phyloP scores from a whole-genome alignment of 345 rosid species.

The Rhodamnia rubescens region DNA sequence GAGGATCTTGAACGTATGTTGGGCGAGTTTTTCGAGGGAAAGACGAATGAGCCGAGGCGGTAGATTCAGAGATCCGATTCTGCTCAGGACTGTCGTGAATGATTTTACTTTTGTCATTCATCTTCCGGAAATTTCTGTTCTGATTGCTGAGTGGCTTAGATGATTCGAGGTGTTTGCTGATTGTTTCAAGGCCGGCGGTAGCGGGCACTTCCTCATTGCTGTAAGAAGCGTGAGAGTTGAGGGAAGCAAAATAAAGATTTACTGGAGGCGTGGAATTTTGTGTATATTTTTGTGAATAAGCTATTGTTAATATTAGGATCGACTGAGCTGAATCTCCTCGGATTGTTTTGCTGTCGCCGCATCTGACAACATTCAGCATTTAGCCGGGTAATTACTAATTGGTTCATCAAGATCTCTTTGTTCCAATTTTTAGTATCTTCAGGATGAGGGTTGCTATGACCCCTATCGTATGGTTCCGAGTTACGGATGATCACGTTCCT shows the following conservation, averaged over 20 bases:
- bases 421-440: not conserved
- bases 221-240: not conserved
- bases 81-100: not conserved
- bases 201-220: not conserved
- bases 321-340: not conserved
- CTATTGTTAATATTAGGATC: not conserved
- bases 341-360: not conserved
- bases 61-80: constrained; percentile 7
- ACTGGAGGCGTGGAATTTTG: not conserved
- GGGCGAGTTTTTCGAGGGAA: constrained; percentile 93
- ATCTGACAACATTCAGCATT: not conserved
- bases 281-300: not conserved
- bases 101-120: not conserved
- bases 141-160: not conserved
- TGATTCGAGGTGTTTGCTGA: not conserved
- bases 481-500: not conserved
- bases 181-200: not conserved
- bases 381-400: not conserved
- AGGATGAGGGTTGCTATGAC: not conserved
- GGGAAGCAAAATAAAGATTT: not conserved
- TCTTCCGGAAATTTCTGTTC: not conserved
- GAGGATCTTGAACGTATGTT: constrained; percentile 94
- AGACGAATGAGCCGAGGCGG: constrained; percentile 63
- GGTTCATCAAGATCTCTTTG: not conserved
- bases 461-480: not conserved